Conservation (phyloP, 306 rosid species). For the Arachis hypogaea region DNA sequence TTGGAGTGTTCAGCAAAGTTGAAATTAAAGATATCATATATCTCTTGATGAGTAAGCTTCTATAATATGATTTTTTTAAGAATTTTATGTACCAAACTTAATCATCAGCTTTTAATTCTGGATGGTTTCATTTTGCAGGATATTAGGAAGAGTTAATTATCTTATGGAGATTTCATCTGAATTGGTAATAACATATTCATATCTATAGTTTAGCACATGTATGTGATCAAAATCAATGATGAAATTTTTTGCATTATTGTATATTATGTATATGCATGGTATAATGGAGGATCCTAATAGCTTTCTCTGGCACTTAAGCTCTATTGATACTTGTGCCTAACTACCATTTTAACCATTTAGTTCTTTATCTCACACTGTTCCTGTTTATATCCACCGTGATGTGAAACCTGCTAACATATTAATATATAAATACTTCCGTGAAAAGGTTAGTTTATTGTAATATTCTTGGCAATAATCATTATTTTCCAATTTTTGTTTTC, state of each 20-base stretch:
- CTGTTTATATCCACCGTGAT: slow-evolving; percentile 89
- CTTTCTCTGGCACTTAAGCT: slow-evolving; percentile 64
- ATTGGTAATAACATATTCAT: slow-evolving; percentile 50
- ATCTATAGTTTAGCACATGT: too few relatives aligned
- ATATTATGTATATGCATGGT: slow-evolving; percentile 45
- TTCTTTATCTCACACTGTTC: slow-evolving; percentile 64
- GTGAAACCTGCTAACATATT: slow-evolving; percentile 86
- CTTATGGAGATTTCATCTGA: slow-evolving; percentile 74
- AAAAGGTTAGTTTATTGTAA: slow-evolving; percentile 55
- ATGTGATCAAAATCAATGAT: background rate
- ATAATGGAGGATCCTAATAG: slow-evolving; percentile 58
- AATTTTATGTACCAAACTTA: slow-evolving; percentile 18
- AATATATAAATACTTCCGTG: slow-evolving; percentile 72
- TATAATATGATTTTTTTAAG: background rate
- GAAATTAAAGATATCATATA: slow-evolving; percentile 17
- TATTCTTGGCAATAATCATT: background rate
- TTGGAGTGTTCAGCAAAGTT: slow-evolving; percentile 1
- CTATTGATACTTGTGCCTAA: slow-evolving; percentile 44
- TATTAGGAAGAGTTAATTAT: slow-evolving; percentile 28
- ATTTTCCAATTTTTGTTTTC: slow-evolving; percentile 13
- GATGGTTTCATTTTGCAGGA: slow-evolving; percentile 33
- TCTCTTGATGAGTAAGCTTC: slow-evolving; percentile 46
- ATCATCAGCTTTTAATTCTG: slow-evolving; percentile 10
- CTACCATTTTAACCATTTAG: too few relatives aligned
- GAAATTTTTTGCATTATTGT: background rate